phyloP scores from a whole-genome alignment of 1,139 yeast species.

The Geotrichum siamense region DNA sequence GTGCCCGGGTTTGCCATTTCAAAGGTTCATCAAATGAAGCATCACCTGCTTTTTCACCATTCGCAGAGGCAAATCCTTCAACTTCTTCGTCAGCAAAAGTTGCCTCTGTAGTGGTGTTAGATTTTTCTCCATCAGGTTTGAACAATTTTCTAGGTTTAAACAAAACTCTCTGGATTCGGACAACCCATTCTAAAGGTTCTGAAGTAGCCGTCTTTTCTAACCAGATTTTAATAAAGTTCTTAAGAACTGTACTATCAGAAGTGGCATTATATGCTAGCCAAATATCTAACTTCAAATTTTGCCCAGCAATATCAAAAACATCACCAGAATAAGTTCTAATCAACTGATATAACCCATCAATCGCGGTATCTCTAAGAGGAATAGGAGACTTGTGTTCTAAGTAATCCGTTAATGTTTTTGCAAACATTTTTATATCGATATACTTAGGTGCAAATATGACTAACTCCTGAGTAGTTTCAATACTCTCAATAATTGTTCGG shows the following conservation, averaged over 20 bases:
- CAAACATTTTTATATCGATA: constrained; percentile 27
- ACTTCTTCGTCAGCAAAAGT: constrained; percentile 41
- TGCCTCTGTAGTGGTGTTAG: constrained; percentile 17
- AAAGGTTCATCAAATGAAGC: constrained; percentile 46
- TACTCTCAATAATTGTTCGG: constrained; percentile 29
- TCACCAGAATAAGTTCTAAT: constrained; percentile 31
- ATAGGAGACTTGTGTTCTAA: constrained; percentile 21
- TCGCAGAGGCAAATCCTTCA: constrained; percentile 38
- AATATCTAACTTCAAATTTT: constrained; percentile 30
- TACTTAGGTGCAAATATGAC: constrained; percentile 31
- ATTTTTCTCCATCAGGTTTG: constrained; percentile 16
- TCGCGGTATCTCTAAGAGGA: constrained; percentile 31
- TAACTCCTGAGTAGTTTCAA: constrained; percentile 28
- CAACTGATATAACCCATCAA: constrained; percentile 35
- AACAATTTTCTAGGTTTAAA: constrained; percentile 29
- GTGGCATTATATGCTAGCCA: constrained; percentile 36
- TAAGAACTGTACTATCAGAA: constrained; percentile 29
- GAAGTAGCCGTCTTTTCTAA: constrained; percentile 32
- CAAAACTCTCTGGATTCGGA: constrained; percentile 33
- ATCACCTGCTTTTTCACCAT: constrained; percentile 28
- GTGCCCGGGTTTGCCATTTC: constrained; percentile 60
- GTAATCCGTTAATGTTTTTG: constrained; percentile 27
- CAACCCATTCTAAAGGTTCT: constrained; percentile 35
- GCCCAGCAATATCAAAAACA: constrained; percentile 31
- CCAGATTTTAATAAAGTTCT: constrained; percentile 33